phyloP scores from a whole-genome alignment of 179 eudicot genomes.

The Silene coronaria region DNA sequence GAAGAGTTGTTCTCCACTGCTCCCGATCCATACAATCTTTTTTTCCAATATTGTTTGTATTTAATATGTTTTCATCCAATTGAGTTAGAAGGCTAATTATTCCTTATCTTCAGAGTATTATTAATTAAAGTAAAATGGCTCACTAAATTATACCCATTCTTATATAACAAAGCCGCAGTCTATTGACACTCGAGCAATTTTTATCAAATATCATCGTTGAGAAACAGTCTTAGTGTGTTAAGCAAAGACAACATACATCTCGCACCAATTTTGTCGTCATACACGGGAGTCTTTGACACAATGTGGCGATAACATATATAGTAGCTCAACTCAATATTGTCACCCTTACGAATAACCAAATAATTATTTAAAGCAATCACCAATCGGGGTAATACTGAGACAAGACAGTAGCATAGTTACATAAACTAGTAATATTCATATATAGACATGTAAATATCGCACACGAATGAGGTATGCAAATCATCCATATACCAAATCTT shows the following conservation, averaged over 20 bases:
- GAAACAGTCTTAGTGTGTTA: neutral
- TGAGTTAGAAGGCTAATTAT: neutral
- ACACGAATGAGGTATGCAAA: no score
- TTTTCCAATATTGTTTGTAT: conserved; percentile 4
- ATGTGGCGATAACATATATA: neutral
- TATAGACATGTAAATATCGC: conserved; percentile 3
- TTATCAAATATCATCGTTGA: neutral
- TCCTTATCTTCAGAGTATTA: neutral
- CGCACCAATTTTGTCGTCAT: neutral
- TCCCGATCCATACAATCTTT: neutral
- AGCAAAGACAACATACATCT: neutral
- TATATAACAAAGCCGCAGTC: neutral
- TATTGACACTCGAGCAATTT: neutral
- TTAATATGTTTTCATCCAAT: neutral
- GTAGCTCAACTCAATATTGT: neutral
- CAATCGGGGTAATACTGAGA: neutral
- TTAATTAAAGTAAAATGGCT: neutral
- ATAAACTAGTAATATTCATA: neutral
- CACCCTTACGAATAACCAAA: neutral
- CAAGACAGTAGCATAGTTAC: neutral
- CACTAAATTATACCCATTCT: neutral
- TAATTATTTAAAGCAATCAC: neutral
- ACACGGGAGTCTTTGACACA: neutral
- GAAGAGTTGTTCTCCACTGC: neutral
- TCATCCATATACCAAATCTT: neutral